These are phyloP conservation scores for Diospyros kaki DNA, from an alignment of 148 eudicot species.

Conservation along the genomic window DNA sequence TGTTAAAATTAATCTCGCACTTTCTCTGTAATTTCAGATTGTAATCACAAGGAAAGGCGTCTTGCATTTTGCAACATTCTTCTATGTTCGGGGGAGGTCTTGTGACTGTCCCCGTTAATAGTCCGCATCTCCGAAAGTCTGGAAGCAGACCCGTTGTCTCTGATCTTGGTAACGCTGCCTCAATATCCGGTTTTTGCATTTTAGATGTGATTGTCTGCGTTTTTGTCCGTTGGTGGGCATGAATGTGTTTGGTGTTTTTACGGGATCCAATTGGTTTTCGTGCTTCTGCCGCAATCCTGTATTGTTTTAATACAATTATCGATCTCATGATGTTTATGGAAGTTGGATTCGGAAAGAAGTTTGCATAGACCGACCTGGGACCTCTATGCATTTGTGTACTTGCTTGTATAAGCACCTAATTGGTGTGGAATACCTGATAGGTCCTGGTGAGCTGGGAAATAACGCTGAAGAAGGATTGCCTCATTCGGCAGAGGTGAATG, in stretches of 20 bases:
- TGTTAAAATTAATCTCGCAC: not conserved
- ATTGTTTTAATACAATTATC: no score
- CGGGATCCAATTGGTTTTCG: no score
- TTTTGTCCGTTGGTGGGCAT: not conserved
- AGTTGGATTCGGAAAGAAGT: no score
- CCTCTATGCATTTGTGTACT: not conserved
- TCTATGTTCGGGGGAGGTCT: conserved; percentile 90
- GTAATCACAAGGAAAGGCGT: not conserved
- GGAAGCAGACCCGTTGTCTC: conserved; percentile 72
- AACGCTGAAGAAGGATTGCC: conserved; percentile 47
- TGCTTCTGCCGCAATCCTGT: no score
- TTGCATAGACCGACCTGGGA: no score
- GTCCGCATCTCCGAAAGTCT: conserved; percentile 90
- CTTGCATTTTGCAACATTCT: conserved; percentile 10
- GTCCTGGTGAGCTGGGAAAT: conserved; percentile 39
- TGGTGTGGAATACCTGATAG: conserved; percentile 15
- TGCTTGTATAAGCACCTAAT: not conserved
- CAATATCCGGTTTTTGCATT: not conserved
- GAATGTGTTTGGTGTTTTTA: not conserved
- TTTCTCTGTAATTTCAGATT: conserved; percentile 4
- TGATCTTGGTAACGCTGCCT: conserved; percentile 50
- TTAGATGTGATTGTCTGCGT: not conserved
- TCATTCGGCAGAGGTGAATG: conserved; percentile 42
- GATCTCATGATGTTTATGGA: no score
- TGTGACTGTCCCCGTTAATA: conserved; percentile 39